A percentile compares a stretch with the other conserved stretches of the same genome.
phyloP scores from a whole-genome alignment of 768 basidiomycete species.

The Boletus coccyginus region DNA sequence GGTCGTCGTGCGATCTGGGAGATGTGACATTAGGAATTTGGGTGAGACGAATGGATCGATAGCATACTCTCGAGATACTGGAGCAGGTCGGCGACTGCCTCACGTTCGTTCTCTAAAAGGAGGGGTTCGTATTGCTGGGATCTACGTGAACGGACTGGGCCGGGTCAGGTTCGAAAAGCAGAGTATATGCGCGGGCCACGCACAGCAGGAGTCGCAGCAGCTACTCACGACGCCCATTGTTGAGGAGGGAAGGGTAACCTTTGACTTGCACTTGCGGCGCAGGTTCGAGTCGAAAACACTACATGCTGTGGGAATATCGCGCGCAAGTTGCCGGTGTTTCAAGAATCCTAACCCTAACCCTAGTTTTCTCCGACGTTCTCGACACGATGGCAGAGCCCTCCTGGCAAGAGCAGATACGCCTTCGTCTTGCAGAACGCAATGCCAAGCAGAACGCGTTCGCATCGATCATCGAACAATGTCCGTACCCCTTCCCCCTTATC shows the following conservation, averaged over 20 bases:
- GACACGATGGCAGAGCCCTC: conserved; percentile 69
- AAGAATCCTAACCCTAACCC: conserved; percentile 26
- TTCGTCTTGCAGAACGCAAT: conserved; percentile 82
- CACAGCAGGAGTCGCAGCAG: conserved; percentile 85
- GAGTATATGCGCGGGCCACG: conserved; percentile 29
- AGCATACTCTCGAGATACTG: conserved; percentile 94
- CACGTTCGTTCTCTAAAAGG: conserved; percentile 89
- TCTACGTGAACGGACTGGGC: conserved; percentile 72
- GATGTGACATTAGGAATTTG: neutral
- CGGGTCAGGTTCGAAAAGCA: conserved; percentile 12
- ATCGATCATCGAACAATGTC: conserved; percentile 91
- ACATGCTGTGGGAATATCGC: conserved; percentile 21
- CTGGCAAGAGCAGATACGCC: conserved; percentile 81
- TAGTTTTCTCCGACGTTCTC: conserved; percentile 14
- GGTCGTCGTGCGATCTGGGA: conserved; percentile 85
- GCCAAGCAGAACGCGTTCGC: conserved; percentile 77
- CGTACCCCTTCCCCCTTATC: conserved; percentile 24
- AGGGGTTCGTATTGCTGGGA: conserved; percentile 86
- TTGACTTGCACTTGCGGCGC: conserved; percentile 10
- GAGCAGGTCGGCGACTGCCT: conserved; percentile 95
- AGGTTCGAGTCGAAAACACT: conserved; percentile 16
- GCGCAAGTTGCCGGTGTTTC: conserved; percentile 21
- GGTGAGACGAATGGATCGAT: conserved; percentile 1
- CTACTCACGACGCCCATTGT: conserved; percentile 74
- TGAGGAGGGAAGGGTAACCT: neutral